Evolutionary conservation across 805 yeast genomes (phyloP), one percentile per base, ranked within the genome.

Genomic region (Priceomyces medius): DNA sequence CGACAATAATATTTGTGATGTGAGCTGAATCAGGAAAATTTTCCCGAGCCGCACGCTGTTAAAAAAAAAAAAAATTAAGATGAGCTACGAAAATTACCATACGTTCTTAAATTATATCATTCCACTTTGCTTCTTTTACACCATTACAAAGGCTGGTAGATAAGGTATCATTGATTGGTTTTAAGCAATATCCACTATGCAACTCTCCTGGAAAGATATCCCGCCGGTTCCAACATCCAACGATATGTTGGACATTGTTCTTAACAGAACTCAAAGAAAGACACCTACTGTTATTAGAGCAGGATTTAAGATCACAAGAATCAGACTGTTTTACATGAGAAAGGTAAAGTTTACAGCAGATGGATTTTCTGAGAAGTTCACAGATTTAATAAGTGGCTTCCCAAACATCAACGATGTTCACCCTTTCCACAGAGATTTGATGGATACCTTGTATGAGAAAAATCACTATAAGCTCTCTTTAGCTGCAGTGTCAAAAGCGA

Each of bases 261-360:
- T 93, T 51, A 93, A 93, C 76, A 79, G 97, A 62, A 93, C 99
- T 1, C 99, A 93, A 73, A 83, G 99, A 72, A 93, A 93, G 71
- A 93, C 99, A 4, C 99, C 99, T 44, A 93, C 99, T n/a, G 97
- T 93, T 42, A 86, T 93, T 54, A 83, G 99, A 65, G 86, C 96
- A 14, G 98, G 98, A 44, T 93, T 90, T 75, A 85, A 87, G 62
- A 91, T 93, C 64, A 85, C 93, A 56, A 88, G 99, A 76, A 93
- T 93, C 58, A 78, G 99, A 55, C 88, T 97, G 9, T 93, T 93
- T 60, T 93, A 93, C 70, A 91, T 93, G 97, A 83, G 99, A 74
- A 93, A 93, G 62, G 99, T 93, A 46, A 87, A 86, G 58, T 93
- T 80, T 65, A 93, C 99, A 9, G 87, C 95, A 40, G 99, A 93